A percentile compares a stretch with the other conserved stretches of the same genome.
Conservation (phyloP, 1,139 yeast species). For the Pichia cactophila region DNA sequence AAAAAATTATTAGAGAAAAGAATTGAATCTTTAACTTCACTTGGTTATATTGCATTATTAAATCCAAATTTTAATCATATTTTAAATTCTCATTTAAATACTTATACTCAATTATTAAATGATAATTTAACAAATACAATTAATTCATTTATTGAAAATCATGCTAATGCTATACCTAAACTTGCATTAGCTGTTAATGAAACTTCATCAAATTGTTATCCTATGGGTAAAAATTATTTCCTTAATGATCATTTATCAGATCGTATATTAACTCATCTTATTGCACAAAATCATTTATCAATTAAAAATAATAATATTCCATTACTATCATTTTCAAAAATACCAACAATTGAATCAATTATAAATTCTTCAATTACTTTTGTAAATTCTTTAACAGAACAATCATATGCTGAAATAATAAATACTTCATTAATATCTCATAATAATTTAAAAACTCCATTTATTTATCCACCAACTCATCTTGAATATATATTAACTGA, state of each 20-base stretch:
- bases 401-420: constrained; percentile 74
- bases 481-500: constrained; percentile 83
- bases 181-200: neutral
- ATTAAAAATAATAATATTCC: neutral
- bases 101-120: constrained; percentile 48
- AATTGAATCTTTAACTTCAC: constrained; percentile 36
- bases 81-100: constrained; percentile 62
- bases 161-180: constrained; percentile 69
- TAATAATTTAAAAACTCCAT: constrained; percentile 23
- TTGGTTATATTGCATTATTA: constrained; percentile 77
- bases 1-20: constrained; percentile 1
- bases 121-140: constrained; percentile 27
- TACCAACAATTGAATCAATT: constrained; percentile 23
- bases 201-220: neutral
- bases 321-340: neutral
- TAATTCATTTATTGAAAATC: constrained; percentile 37
- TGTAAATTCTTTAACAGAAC: constrained; percentile 72
- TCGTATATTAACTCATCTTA: constrained; percentile 74
- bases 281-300: constrained; percentile 55
- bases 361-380: constrained; percentile 58
- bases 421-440: constrained; percentile 44
- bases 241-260: constrained; percentile 76
- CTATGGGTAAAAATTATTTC: neutral
- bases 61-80: constrained; percentile 88
- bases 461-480: constrained; percentile 83